Base-by-base conservation (phyloP, 2,329 filamentous ascomycete genomes). In the Beauveria australis region DNA sequence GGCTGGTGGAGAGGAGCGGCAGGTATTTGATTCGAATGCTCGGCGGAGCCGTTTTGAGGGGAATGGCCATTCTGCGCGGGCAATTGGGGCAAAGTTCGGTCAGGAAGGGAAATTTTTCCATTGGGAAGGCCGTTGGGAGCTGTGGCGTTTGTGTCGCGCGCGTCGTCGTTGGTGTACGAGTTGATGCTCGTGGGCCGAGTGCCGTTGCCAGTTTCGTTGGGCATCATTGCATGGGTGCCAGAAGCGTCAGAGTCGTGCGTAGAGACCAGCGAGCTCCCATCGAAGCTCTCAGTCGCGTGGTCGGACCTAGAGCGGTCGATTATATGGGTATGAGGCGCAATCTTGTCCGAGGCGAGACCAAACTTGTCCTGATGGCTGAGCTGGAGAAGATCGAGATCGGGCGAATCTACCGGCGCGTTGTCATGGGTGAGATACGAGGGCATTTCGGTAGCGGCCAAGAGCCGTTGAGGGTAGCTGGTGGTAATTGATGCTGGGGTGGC, bases 141-240 rank as follows among this genome's bases (percentile, higher is more conserved):
- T 37, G 44, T 41, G 19, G 22, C 10, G 4, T 37, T 24, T 5
- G 51, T 57, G 19, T 65, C 61, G 51, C 64, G 63, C 58, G 63
- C 53, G 49, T 71, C 70, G 48, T 73, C 71, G 70, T 87, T 86
- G 66, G 81, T 79, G 69, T 84, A 69, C 43, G 83, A 80, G 72
- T 78, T 82, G 75, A 86, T 82, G 73, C 80, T 86, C 68, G 83
- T 80, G 6, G 75, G 73, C 52, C 71, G 70, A 62, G 74, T 65
- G 47, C 66, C 67, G 65, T 69, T 75, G 54, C 66, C 67, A 68
- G 71, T 73, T 65, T 75, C 79, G 74, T 78, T 75, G 71, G 75
- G 70, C 66, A 73, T 76, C 65, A 72, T 70, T 49, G 72, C 73
- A 63, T 71, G 72, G 51, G 72, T 70, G 67, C 78, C 80, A 65